Base-by-base conservation (phyloP, 1,284 basidiomycete species). In the Pseudozyma sp. region DNA sequence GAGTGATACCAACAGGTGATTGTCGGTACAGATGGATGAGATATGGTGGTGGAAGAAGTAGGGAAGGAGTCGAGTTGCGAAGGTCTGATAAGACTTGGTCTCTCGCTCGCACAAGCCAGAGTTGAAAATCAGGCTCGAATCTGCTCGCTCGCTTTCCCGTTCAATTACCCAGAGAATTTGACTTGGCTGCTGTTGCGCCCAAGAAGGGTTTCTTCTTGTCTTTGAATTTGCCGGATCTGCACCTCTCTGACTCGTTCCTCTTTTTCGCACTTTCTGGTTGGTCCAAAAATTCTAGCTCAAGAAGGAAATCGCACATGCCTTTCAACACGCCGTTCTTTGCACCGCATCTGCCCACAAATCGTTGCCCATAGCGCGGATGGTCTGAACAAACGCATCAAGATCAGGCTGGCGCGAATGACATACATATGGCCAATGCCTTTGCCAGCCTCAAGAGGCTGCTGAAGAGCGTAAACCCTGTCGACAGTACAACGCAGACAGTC, bases 201-300 rank as follows among this genome's bases (percentile, higher is more conserved):
- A 13, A 16, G 19, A 18, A n/a, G 10, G 11, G 12, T 11, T 39
- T 49, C 18, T n/a, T 43, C 52, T 52, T 52, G 45, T 48, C 31
- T 31, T 19, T 13, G 60, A 40, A 35, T 35, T 51, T 45, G 11
- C 25, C 25, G 12, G 19, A 39, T 31, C 42, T 51, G 58, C 58
- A 52, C 53, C 38, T 66, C 25, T 31, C 57, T 70, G 67, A 69
- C 67, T 69, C 60, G 67, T 63, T 48, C 25, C 25, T 31, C 25
- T 31, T 31, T 31, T 31, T 31, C 25, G 25, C 25, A 31, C 25
- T 31, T 31, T 59, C 40, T 51, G 49, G 48, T 59, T 51, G 49
- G 48, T 52, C 42, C 47, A 35, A 55, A 49, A 52, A 11, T 54
- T 54, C 49, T 44, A 16, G 21, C 4, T 14, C 45, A 53, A 47